A percentile compares a stretch with the other conserved stretches of the same genome.
Evolutionary conservation across 2,329 filamentous ascomycete species (phyloP).

Genomic region (Lasiodiplodia gonubiensis): DNA sequence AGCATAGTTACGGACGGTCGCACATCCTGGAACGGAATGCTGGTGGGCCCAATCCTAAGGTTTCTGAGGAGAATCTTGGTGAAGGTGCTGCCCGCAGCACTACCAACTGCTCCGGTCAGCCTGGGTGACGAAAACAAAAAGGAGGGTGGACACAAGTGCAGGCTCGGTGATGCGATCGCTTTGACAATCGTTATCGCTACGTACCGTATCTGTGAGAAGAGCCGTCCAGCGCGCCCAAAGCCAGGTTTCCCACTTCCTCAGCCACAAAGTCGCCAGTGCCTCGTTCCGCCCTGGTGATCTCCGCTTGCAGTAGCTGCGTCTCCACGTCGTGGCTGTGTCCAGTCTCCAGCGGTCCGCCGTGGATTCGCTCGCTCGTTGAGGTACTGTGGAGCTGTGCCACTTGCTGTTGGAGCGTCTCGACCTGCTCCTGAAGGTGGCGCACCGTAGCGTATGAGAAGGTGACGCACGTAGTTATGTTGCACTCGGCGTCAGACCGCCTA

Average conservation of each 20-base stretch:
- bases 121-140: too few species aligned
- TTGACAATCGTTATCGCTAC: background rate
- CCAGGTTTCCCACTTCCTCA: conserved; percentile 3
- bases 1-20: background rate
- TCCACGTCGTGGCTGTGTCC: conserved; percentile 8
- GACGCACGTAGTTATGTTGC: conserved; percentile 11
- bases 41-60: background rate
- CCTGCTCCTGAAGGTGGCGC: background rate
- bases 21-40: background rate
- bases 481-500: conserved; percentile 1
- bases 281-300: background rate
- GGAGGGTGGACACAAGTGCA: too few species aligned
- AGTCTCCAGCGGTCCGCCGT: background rate
- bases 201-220: conserved; percentile 8
- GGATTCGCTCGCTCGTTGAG: background rate
- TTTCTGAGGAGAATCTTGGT: background rate
- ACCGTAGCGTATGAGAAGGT: conserved; percentile 3
- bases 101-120: conserved; percentile 4
- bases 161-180: too few species aligned
- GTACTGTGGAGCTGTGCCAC: background rate
- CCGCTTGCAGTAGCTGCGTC: conserved; percentile 10
- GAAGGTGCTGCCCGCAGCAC: conserved; percentile 6
- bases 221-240: background rate
- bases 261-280: background rate
- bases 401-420: conserved; percentile 2